Evolutionary conservation across 495 filamentous ascomycete species (phyloP).

Genomic region (Elasticomyces elasticus): DNA sequence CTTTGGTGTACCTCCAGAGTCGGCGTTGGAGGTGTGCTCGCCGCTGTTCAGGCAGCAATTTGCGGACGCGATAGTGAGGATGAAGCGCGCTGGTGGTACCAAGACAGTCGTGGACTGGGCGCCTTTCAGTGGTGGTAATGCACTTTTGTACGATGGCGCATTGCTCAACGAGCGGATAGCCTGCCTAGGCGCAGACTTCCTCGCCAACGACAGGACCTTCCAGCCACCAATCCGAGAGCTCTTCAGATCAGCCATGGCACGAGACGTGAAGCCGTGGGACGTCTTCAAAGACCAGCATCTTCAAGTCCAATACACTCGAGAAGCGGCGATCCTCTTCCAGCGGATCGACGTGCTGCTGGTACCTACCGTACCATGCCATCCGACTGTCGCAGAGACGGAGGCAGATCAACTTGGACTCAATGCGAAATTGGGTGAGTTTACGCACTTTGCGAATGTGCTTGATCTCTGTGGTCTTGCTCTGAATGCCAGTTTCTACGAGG

Average conservation of each 20-base stretch:
- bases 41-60: constrained; percentile 38
- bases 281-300: constrained; percentile 9
- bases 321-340: constrained; percentile 11
- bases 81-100: constrained; percentile 41
- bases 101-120: neutral
- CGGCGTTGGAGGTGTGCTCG: constrained; percentile 40
- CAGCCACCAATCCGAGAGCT: constrained; percentile 1
- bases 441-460: constrained; percentile 55
- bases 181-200: constrained; percentile 9
- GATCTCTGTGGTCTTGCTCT: constrained; percentile 54
- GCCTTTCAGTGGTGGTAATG: constrained; percentile 5
- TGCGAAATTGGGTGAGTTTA: constrained; percentile 48
- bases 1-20: constrained; percentile 44
- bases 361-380: constrained; percentile 51
- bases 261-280: constrained; percentile 1
- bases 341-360: constrained; percentile 50
- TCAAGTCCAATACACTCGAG: constrained; percentile 5
- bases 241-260: neutral
- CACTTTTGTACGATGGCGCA: constrained; percentile 9
- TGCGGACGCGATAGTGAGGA: constrained; percentile 31
- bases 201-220: neutral
- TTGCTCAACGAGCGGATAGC: constrained; percentile 12
- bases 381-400: constrained; percentile 46
- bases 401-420: constrained; percentile 48
- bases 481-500: constrained; percentile 42